Percentiles rank a stretch among this genome's conserved stretches.
These are phyloP conservation scores for Primulina huaijiensis DNA, from an alignment of 257 asterid species.

Conservation along the genomic window DNA sequence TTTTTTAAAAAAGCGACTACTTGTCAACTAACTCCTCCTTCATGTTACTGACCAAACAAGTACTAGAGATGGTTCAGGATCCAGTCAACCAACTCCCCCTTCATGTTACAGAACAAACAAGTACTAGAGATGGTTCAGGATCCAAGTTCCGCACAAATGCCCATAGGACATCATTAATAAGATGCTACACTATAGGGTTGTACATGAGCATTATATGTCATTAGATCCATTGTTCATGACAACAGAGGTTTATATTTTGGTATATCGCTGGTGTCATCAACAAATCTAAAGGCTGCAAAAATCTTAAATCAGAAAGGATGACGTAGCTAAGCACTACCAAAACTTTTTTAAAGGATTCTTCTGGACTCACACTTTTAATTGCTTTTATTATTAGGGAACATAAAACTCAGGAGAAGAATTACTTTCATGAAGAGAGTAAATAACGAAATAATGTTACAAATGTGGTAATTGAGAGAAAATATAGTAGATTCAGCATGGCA, in stretches of 20 bases:
- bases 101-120: neutral
- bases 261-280: too few relatives aligned
- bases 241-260: too few relatives aligned
- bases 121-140: neutral
- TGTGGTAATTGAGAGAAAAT: neutral
- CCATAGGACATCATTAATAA: too few relatives aligned
- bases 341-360: neutral
- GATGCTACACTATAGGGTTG: too few relatives aligned
- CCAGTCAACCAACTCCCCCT: neutral
- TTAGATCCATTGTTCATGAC: too few relatives aligned
- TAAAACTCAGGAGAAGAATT: too few relatives aligned
- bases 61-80: too few relatives aligned
- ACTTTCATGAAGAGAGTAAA: neutral
- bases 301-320: neutral
- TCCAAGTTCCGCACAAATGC: too few relatives aligned
- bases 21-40: too few relatives aligned
- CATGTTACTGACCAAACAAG: too few relatives aligned
- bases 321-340: neutral
- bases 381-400: neutral
- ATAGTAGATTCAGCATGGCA: neutral
- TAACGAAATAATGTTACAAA: conserved; percentile 8
- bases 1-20: neutral
- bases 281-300: too few relatives aligned
- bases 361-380: neutral
- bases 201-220: too few relatives aligned